Evolutionary conservation across 202 grass and related monocot species (phyloP).

Genomic region (Elaeis oleifera): DNA sequence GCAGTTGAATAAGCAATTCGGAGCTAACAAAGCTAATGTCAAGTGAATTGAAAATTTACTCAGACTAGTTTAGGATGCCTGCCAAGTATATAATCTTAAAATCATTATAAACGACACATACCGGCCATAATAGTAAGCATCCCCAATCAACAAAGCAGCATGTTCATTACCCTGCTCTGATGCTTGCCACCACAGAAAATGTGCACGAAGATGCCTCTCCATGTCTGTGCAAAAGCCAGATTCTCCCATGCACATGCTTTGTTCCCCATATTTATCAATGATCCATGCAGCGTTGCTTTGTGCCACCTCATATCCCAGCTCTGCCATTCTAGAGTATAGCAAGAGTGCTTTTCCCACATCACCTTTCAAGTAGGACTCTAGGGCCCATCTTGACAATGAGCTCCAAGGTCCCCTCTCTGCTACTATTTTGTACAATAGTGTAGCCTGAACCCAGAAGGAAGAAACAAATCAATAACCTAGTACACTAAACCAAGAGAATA

Average conservation of each 20-base stretch:
- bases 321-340: constrained; percentile 96
- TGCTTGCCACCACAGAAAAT: constrained; percentile 99
- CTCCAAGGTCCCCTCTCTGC: constrained; percentile 95
- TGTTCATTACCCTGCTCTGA: constrained; percentile 98
- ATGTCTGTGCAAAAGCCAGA: constrained; percentile 77
- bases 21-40: no score
- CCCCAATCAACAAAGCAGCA: constrained; percentile 92
- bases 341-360: constrained; percentile 88
- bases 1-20: no score
- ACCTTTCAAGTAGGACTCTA: constrained; percentile 96
- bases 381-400: constrained; percentile 84
- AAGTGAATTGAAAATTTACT: no score
- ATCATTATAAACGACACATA: constrained; percentile 32
- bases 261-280: constrained; percentile 77
- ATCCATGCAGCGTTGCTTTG: constrained; percentile 99
- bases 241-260: constrained; percentile 95
- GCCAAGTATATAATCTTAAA: constrained; percentile 2
- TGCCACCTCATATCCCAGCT: constrained; percentile 94
- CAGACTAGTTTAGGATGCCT: no score
- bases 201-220: constrained; percentile 84
- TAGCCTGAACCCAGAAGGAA: constrained; percentile 45
- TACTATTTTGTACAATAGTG: constrained; percentile 81
- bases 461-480: background rate
- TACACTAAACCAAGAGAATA: no score
- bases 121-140: constrained; percentile 97